A percentile compares a stretch with the other conserved stretches of the same genome.
Conservation (phyloP, 495 filamentous ascomycete species). For the Staphylotrichum longicolle region DNA sequence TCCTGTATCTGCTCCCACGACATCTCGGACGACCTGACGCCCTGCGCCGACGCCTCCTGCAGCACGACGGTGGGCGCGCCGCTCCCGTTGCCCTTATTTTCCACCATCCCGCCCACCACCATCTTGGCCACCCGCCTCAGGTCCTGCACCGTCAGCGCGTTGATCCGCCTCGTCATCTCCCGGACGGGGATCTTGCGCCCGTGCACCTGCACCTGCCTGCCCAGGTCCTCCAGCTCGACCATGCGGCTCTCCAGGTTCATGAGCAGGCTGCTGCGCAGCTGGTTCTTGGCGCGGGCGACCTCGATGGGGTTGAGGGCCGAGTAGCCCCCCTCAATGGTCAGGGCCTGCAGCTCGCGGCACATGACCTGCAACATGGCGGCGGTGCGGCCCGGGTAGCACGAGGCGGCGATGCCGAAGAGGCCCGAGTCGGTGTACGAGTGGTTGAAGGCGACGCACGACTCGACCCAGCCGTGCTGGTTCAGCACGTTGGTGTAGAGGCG, state of each 20-base stretch:
- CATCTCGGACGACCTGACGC: conserved; percentile 51
- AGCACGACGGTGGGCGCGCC: conserved; percentile 93
- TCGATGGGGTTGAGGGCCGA: conserved; percentile 68
- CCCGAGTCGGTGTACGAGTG: conserved; percentile 95
- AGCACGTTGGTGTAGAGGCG: conserved; percentile 96
- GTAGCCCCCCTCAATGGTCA: conserved; percentile 70
- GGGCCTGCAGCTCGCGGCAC: conserved; percentile 78
- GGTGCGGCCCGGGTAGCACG: conserved; percentile 73
- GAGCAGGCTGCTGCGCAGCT: conserved; percentile 81
- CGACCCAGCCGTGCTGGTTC: conserved; percentile 96
- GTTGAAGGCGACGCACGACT: conserved; percentile 93
- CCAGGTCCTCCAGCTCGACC: conserved; percentile 98
- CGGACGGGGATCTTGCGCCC: conserved; percentile 83
- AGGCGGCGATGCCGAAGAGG: conserved; percentile 87
- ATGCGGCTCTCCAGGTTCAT: conserved; percentile 98
- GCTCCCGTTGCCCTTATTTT: conserved; percentile 74
- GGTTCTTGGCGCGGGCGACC: conserved; percentile 97
- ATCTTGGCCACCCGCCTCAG: conserved; percentile 77
- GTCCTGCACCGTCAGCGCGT: conserved; percentile 75
- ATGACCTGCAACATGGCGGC: conserved; percentile 86
- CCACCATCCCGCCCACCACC: conserved; percentile 73
- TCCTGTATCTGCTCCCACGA: conserved; percentile 89
- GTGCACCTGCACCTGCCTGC: conserved; percentile 93
- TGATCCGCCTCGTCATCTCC: conserved; percentile 90
- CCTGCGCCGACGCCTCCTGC: conserved; percentile 69